phyloP scores from a whole-genome alignment of 75 land plant species.

The Selaginella tamariscina region DNA sequence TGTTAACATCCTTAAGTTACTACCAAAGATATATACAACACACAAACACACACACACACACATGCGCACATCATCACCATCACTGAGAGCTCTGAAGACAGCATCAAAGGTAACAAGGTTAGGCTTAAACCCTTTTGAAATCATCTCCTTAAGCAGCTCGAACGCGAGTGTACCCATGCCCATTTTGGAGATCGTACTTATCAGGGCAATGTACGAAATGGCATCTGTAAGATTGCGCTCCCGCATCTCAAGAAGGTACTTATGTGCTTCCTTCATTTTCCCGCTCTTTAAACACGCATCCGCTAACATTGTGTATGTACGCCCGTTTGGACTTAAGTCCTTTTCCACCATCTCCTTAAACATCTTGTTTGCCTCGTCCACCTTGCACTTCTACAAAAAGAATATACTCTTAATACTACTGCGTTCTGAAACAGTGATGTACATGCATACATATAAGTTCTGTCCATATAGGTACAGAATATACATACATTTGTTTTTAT shows the following conservation, averaged over 20 bases:
- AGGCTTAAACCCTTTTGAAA: neutral
- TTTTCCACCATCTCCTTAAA: constrained; percentile 33
- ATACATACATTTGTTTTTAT: too few species aligned
- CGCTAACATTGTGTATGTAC: constrained; percentile 34
- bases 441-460: too few species aligned
- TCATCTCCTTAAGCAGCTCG: neutral
- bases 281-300: constrained; percentile 35
- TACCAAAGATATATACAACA: too few species aligned
- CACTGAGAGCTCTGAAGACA: neutral
- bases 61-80: too few species aligned
- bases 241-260: constrained; percentile 43
- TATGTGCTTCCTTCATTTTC: constrained; percentile 36
- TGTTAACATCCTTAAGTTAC: too few species aligned
- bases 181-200: neutral
- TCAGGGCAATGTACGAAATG: neutral
- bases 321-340: constrained; percentile 21
- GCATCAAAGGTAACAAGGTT: neutral
- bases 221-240: constrained; percentile 29
- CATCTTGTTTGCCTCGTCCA: constrained; percentile 32
- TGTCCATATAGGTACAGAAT: too few species aligned
- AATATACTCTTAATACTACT: too few species aligned
- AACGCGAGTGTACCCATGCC: neutral
- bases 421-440: too few species aligned
- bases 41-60: too few species aligned
- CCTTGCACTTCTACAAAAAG: too few species aligned